Base-by-base conservation (phyloP, 192 early-diverging fungal species). In the Entomortierella lignicola region DNA sequence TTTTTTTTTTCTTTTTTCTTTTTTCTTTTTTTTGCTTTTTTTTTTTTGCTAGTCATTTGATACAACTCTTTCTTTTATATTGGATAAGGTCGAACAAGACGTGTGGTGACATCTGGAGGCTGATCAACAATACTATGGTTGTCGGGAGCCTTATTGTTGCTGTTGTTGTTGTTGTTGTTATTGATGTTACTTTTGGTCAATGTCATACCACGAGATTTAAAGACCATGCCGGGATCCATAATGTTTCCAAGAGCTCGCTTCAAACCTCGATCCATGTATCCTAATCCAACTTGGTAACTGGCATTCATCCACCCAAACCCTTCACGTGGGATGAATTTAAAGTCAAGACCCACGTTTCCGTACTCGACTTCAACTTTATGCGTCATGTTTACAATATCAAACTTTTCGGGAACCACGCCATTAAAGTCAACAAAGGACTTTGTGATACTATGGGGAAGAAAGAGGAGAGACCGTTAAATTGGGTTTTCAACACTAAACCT, bases 271-370 rank as follows among this genome's bases (percentile, higher is more conserved):
- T 87, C 91, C 60, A 97, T 82, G 61, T 93, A 94, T 2, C 83
- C 86, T 34, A 96, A 72, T 20, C 96, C 96, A 8, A 95, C 88
- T 81, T 95, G 92, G 77, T 91, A 92, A 30, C 89, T 92, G 11
- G 96, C 93, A 69, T 99, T 99, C 97, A 99, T 99, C 97, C 97
- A 99, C 17, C 97, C 97, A 83, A 99, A 99, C 17, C 97, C 97
- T 84, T 99, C 97, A 8, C 94, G 88, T 0, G 95, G 92, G n/a
- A 99, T 92, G 72, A 87, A 94, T 81, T 95, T 93, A 85, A 98
- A 98, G 74, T 98, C 97, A 0, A 88, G 81, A 5, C 98, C 98
- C 1, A 98, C 96, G 62, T 97, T 97, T 39, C 97, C 97, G 65
- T 98, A 99, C 84, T 99, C 98, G 15, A 98, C 97, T 55, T 97